Evolutionary conservation across 352 stramenopile genomes (phyloP).

Genomic region (Phytophthora sp.): DNA sequence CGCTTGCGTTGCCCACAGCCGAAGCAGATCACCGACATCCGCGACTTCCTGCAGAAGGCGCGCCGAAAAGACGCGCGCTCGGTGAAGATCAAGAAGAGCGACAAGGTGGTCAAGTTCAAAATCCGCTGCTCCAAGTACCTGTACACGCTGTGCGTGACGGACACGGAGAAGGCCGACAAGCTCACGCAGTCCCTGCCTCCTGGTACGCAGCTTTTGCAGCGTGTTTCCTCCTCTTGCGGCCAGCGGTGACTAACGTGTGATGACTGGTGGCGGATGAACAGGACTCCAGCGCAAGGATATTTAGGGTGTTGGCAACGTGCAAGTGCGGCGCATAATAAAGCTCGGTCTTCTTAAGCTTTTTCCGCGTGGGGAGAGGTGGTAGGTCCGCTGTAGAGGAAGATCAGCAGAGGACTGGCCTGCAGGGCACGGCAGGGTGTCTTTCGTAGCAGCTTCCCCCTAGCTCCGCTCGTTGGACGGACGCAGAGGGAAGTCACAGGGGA

Average conservation of each 20-base stretch:
- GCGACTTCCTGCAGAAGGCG: conserved; percentile 99
- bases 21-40: conserved; percentile 99
- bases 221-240: no score
- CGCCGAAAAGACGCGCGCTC: conserved; percentile 97
- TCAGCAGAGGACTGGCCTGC: conserved; percentile 23
- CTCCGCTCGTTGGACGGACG: conserved; percentile 9
- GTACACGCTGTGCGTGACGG: conserved; percentile 98
- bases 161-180: conserved; percentile 99
- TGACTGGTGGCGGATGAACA: conserved; percentile 24
- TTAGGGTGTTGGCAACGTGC: conserved; percentile 65
- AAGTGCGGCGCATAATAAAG: conserved; percentile 76
- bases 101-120: conserved; percentile 99
- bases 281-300: conserved; percentile 93
- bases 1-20: conserved; percentile 62
- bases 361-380: conserved; percentile 30
- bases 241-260: conserved; percentile 1
- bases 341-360: conserved; percentile 79
- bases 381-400: conserved; percentile 30
- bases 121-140: conserved; percentile 99
- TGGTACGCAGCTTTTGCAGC: conserved; percentile 55
- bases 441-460: conserved; percentile 23
- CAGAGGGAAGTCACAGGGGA: conserved; percentile 5
- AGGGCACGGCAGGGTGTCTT: conserved; percentile 28
- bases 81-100: conserved; percentile 99
- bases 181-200: conserved; percentile 98